phyloP scores from a whole-genome alignment of 2,329 filamentous ascomycete genomes.

The Colletotrichum sp. region DNA sequence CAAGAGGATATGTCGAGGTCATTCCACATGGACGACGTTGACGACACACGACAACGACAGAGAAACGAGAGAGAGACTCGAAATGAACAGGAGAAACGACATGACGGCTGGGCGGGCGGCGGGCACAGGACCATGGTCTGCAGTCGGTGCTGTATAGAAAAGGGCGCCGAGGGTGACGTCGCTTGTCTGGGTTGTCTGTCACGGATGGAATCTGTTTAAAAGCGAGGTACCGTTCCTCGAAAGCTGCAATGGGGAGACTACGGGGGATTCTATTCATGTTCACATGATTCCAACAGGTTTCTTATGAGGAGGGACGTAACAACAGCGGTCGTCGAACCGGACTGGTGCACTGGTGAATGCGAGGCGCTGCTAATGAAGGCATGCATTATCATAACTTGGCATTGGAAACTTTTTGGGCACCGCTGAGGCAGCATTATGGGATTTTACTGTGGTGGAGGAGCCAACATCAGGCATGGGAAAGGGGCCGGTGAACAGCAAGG shows the following conservation, averaged over 20 bases:
- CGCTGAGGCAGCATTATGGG: constrained; percentile 1
- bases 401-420: not conserved
- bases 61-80: constrained; percentile 5
- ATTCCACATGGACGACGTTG: constrained; percentile 57
- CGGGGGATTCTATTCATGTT: not conserved
- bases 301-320: not conserved
- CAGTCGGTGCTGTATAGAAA: constrained; percentile 72
- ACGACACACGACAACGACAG: constrained; percentile 31
- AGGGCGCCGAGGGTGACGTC: constrained; percentile 67
- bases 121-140: constrained; percentile 64
- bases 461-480: not conserved
- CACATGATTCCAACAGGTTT: not conserved
- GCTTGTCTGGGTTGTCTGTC: constrained; percentile 69
- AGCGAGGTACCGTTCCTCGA: not conserved
- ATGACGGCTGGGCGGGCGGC: constrained; percentile 40
- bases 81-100: not conserved
- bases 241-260: not conserved
- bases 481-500: not conserved
- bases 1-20: constrained; percentile 41
- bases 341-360: not conserved
- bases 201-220: constrained; percentile 43
- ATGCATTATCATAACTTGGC: not conserved
- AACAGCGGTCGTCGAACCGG: not conserved
- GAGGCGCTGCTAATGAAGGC: constrained; percentile 17
- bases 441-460: not conserved